These are phyloP conservation scores for Penicillium cinerascens DNA, from an alignment of 495 filamentous ascomycete species.

Conservation along the genomic window DNA sequence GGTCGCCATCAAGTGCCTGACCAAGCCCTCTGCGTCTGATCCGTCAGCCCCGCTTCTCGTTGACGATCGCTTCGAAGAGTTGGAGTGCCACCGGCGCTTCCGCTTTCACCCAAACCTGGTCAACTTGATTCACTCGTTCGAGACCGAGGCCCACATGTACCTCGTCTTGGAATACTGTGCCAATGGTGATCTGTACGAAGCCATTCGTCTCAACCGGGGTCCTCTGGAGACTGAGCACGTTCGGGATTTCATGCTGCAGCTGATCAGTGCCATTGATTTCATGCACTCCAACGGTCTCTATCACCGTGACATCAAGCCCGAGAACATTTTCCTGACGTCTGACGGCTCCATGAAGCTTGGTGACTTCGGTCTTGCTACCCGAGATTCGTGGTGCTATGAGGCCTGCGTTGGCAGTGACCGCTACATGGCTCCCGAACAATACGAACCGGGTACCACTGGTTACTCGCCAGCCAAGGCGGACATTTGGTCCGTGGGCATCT, in stretches of 20 bases:
- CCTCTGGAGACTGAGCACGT: slow-evolving; percentile 95
- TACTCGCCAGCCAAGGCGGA: slow-evolving; percentile 94
- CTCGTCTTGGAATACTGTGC: slow-evolving; percentile 93
- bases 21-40: slow-evolving; percentile 63
- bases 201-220: slow-evolving; percentile 82
- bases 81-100: slow-evolving; percentile 74
- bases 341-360: slow-evolving; percentile 91
- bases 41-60: slow-evolving; percentile 54
- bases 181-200: slow-evolving; percentile 97
- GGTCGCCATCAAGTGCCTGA: slow-evolving; percentile 92
- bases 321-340: slow-evolving; percentile 94
- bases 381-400: slow-evolving; percentile 82
- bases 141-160: slow-evolving; percentile 85
- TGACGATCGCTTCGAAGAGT: slow-evolving; percentile 85
- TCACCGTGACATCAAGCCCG: slow-evolving; percentile 98
- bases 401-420: slow-evolving; percentile 92
- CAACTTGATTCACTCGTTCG: slow-evolving; percentile 86
- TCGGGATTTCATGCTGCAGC: slow-evolving; percentile 92
- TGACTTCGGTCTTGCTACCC: slow-evolving; percentile 90
- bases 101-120: slow-evolving; percentile 86
- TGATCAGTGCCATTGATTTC: slow-evolving; percentile 83
- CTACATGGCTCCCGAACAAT: slow-evolving; percentile 99
- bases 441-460: slow-evolving; percentile 76
- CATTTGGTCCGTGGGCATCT: slow-evolving; percentile 95
- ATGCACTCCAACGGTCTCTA: slow-evolving; percentile 90